These are phyloP conservation scores for Eutypa lata DNA, from an alignment of 2,329 filamentous ascomycete species.

Conservation along the genomic window DNA sequence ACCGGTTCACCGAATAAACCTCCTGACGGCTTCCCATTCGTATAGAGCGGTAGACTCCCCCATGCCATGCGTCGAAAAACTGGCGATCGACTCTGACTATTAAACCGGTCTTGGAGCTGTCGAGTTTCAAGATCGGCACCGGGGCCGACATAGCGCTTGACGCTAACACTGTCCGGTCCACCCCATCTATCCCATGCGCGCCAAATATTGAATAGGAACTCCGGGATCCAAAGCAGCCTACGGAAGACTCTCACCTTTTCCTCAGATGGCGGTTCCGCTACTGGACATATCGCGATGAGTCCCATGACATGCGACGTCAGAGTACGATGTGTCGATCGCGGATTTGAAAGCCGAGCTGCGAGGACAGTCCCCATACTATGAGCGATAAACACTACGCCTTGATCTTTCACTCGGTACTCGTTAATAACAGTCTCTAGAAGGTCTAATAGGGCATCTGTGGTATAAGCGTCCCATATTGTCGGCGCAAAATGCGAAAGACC, in stretches of 20 bases:
- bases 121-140: conserved; percentile 64
- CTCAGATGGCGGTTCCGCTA: conserved; percentile 59
- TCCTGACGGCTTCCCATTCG: conserved; percentile 48
- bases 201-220: conserved; percentile 71
- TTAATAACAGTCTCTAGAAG: conserved; percentile 74
- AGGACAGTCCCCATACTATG: conserved; percentile 90
- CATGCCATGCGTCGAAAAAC: conserved; percentile 81
- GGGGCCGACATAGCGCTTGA: conserved; percentile 71
- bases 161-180: conserved; percentile 73
- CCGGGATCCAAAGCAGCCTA: conserved; percentile 65
- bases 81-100: conserved; percentile 76
- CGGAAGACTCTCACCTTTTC: conserved; percentile 48
- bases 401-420: conserved; percentile 65
- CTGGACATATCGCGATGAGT: conserved; percentile 78
- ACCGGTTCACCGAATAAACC: conserved; percentile 67
- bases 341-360: conserved; percentile 64
- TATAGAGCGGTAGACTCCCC: conserved; percentile 64
- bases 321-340: conserved; percentile 42
- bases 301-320: conserved; percentile 68
- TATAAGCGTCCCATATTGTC: conserved; percentile 74
- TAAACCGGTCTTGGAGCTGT: conserved; percentile 69
- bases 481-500: conserved; percentile 75
- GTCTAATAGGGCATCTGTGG: conserved; percentile 69
- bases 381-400: conserved; percentile 76
- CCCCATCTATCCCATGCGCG: conserved; percentile 76